Base-by-base conservation (phyloP, 768 basidiomycete genomes). In the Russula earlei region DNA sequence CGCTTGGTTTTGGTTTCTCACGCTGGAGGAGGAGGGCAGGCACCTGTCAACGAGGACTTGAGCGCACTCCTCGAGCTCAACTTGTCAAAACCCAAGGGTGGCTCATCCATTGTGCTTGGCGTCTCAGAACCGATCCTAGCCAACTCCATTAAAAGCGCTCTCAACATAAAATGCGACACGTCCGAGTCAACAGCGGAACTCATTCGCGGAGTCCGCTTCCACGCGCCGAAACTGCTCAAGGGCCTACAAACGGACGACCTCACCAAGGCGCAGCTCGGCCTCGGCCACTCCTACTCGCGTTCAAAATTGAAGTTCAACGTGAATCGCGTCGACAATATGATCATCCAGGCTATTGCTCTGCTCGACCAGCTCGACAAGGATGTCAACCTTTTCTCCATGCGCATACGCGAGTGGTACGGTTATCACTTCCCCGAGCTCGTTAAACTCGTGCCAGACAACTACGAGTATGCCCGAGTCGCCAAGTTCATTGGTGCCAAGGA, bases 341-440 rank as follows among this genome's bases (percentile, higher is more conserved):
- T 98, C 73, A 98, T 98, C 64, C 95, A 97, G 72, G 95, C 95
- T 57, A 97, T 98, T 68, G 90, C 94, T 5, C 84, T 97, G 55
- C 88, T 96, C 65, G 95, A 98, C 74, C 94, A 97, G 67, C 86
- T 97, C 66, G 95, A 98, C 80, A 98, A 97, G 77, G 95, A 98
- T 70, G 92, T 97, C 71, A 98, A 98, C 75, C 83, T 94, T 29
- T 97, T 98, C 70, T 87, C 93, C 19, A 98, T 98, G 95, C 89
- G 95, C 33, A 84, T 96, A 49, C 80, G 95, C 65, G 95, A 98
- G 70, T 98, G 95, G 95, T 98, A 98, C 70, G 95, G 95, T 7
- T 97, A 94, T 75, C 95, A 97, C 70, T 98, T 96, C 77, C 95
- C 95, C 37, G 95, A 98, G 72, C 87, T 97, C 63, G 80, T 95